Evolutionary conservation across 192 early-diverging fungal genomes (phyloP).

Genomic region (Glomus cerebriforme): DNA sequence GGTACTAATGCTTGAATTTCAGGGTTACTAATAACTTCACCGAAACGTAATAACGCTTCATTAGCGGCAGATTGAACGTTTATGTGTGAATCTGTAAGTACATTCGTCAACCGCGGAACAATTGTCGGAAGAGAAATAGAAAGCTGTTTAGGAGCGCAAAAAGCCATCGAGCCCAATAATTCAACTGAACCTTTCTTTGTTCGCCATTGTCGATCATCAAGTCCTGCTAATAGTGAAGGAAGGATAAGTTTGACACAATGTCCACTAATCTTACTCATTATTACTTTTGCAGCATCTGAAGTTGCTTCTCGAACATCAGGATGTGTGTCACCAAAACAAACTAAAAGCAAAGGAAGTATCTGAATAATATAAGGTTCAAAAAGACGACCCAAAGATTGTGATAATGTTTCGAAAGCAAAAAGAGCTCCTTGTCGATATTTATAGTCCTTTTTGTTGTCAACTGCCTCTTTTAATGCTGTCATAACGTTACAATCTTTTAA

Average conservation of each 20-base stretch:
- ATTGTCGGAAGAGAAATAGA: conserved; percentile 87
- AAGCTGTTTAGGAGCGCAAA: conserved; percentile 93
- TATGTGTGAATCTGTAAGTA: conserved; percentile 88
- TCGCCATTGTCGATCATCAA: conserved; percentile 90
- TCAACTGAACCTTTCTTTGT: conserved; percentile 98
- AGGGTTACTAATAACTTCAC: conserved; percentile 96
- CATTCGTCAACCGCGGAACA: conserved; percentile 89
- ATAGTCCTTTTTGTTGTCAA: conserved; percentile 76
- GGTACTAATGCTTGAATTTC: conserved; percentile 95
- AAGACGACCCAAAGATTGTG: conserved; percentile 79
- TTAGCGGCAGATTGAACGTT: conserved; percentile 89
- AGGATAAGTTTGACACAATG: conserved; percentile 97
- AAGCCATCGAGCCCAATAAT: conserved; percentile 93
- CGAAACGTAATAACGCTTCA: conserved; percentile 82
- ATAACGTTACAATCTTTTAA: conserved; percentile 87
- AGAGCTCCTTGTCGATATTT: conserved; percentile 89
- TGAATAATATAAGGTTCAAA: conserved; percentile 98
- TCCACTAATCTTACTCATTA: conserved; percentile 93
- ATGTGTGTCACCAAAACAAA: conserved; percentile 84
- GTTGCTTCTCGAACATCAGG: conserved; percentile 90
- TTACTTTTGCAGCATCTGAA: conserved; percentile 81
- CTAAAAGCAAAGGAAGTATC: conserved; percentile 84
- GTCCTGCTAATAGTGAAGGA: conserved; percentile 83
- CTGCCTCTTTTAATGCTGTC: conserved; percentile 73
- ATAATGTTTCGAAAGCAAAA: conserved; percentile 91